A percentile compares a stretch with the other conserved stretches of the same genome.
phyloP scores from a whole-genome alignment of 768 basidiomycete species.

The Termitomyces sp. region DNA sequence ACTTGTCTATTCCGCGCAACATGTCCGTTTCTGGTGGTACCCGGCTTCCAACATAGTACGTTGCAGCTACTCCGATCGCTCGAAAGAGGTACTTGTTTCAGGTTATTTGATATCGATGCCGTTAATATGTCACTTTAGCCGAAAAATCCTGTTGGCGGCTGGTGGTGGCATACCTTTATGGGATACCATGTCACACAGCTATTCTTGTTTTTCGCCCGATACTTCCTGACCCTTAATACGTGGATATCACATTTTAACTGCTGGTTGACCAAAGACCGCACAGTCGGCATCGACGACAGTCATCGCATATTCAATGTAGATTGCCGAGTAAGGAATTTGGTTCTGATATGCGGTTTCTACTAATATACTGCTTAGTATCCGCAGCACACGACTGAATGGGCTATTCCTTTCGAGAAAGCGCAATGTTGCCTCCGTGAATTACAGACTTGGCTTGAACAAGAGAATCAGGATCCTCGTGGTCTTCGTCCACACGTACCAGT shows the following conservation, averaged over 20 bases:
- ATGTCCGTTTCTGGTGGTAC: conserved; percentile 96
- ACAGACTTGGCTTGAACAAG: conserved; percentile 61
- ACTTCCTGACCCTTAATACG: conserved; percentile 54
- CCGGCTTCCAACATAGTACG: conserved; percentile 71
- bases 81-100: conserved; percentile 52
- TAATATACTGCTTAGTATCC: conserved; percentile 48
- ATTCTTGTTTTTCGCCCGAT: conserved; percentile 72
- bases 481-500: conserved; percentile 88
- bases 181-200: conserved; percentile 82
- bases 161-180: conserved; percentile 68
- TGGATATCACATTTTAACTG: conserved; percentile 58
- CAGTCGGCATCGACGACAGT: conserved; percentile 69
- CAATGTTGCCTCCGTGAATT: conserved; percentile 66
- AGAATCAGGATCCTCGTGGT: conserved; percentile 63
- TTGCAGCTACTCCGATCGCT: conserved; percentile 69
- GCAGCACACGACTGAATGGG: conserved; percentile 96
- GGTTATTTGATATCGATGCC: conserved; percentile 1
- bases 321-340: conserved; percentile 60
- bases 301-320: conserved; percentile 89
- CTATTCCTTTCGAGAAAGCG: conserved; percentile 70
- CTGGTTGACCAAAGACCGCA: conserved; percentile 56
- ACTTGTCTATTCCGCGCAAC: conserved; percentile 63
- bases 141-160: conserved; percentile 42
- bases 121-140: conserved; percentile 32
- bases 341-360: neutral